Evolutionary conservation across 768 basidiomycete genomes (phyloP).

Genomic region (Candolleomyces aberdarensis): DNA sequence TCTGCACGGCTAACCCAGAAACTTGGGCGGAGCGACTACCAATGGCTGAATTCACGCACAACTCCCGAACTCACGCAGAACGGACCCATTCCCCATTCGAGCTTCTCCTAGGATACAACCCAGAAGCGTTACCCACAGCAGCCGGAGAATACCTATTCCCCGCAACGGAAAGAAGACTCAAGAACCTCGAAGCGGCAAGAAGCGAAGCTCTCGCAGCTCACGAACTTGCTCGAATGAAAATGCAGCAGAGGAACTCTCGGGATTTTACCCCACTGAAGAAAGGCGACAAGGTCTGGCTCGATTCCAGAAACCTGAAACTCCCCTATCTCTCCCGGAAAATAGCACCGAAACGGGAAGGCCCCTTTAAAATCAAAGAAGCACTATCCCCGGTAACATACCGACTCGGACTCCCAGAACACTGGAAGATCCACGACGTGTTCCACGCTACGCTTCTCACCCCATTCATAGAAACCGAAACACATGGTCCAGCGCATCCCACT

Average conservation of each 20-base stretch:
- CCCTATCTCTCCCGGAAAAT: conserved; percentile 15
- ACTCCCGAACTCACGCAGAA: conserved; percentile 2
- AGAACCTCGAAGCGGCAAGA: conserved; percentile 1
- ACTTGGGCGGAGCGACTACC: conserved; percentile 2
- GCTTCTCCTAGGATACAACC: background rate
- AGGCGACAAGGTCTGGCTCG: conserved; percentile 17
- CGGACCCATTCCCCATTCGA: conserved; percentile 1
- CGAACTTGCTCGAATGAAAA: conserved; percentile 10
- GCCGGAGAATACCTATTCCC: background rate
- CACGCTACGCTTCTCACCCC: background rate
- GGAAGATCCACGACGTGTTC: background rate
- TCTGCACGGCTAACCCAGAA: background rate
- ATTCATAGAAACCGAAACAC: conserved; percentile 5
- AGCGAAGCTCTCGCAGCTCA: conserved; percentile 17
- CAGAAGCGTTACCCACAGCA: conserved; percentile 1
- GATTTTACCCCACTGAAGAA: conserved; percentile 11
- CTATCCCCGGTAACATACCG: background rate
- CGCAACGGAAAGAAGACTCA: background rate
- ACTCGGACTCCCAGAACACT: background rate
- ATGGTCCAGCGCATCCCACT: background rate
- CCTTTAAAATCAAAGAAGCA: conserved; percentile 12
- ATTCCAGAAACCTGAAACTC: conserved; percentile 10
- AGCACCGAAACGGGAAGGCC: conserved; percentile 11
- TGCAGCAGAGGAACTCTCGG: too few species aligned
- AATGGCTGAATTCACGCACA: conserved; percentile 6